These are phyloP conservation scores for Scytalidium sp. DNA, from an alignment of 2,329 filamentous ascomycete species.

Conservation along the genomic window DNA sequence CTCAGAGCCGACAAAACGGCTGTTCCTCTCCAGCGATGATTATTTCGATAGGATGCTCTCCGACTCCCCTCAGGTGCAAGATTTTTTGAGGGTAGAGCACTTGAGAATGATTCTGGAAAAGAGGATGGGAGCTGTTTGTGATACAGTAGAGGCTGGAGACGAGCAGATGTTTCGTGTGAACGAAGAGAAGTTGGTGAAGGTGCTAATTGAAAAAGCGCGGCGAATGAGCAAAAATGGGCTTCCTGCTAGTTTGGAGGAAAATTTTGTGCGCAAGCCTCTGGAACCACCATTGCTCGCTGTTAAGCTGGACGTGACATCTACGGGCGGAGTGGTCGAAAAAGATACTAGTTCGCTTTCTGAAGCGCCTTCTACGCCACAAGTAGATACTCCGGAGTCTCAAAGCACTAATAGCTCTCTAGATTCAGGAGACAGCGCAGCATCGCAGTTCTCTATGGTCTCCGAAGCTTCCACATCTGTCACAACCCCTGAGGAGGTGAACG, in stretches of 20 bases:
- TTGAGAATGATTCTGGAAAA: slow-evolving; percentile 53
- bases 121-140: slow-evolving; percentile 70
- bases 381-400: slow-evolving; percentile 28
- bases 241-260: slow-evolving; percentile 80
- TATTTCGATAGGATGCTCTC: slow-evolving; percentile 62
- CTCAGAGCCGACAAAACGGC: slow-evolving; percentile 50
- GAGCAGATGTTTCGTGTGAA: slow-evolving; percentile 83
- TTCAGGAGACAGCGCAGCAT: slow-evolving; percentile 33
- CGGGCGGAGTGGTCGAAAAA: slow-evolving; percentile 23
- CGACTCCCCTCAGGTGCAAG: slow-evolving; percentile 53
- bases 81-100: slow-evolving; percentile 47
- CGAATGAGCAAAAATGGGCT: slow-evolving; percentile 63
- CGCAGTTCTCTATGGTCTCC: slow-evolving; percentile 33
- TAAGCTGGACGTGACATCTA: slow-evolving; percentile 50
- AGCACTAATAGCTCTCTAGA: slow-evolving; percentile 26
- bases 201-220: slow-evolving; percentile 69
- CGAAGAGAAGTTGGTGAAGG: slow-evolving; percentile 63
- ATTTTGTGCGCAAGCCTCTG: slow-evolving; percentile 72
- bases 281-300: slow-evolving; percentile 73
- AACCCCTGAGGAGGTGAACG: slow-evolving; percentile 15
- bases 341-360: slow-evolving; percentile 15
- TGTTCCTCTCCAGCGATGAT: slow-evolving; percentile 70
- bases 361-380: slow-evolving; percentile 25
- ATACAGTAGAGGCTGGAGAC: slow-evolving; percentile 77
- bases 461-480: slow-evolving; percentile 14